Percentiles rank a stretch among this genome's conserved stretches.
Conservation (phyloP, 164 flowering plant species). For the Stephania cephalantha region DNA sequence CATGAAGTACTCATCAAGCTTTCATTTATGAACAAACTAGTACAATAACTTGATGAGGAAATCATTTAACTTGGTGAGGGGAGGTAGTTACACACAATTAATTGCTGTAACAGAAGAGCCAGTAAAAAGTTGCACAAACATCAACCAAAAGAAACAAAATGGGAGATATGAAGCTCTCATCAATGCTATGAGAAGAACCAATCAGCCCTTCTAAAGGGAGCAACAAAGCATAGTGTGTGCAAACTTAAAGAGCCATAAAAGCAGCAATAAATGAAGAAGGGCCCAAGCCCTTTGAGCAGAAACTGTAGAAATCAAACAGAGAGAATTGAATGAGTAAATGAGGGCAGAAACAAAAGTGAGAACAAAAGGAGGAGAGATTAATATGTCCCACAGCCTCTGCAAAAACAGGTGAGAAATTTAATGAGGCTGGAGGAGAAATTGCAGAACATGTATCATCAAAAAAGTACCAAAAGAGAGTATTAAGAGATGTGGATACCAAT, state of each 20-base stretch:
- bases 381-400: slow-evolving; percentile 7
- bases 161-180: slow-evolving; percentile 22
- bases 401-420: slow-evolving; percentile 12
- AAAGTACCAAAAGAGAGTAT: slow-evolving; percentile 4
- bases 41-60: neutral
- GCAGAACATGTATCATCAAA: neutral
- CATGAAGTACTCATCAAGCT: slow-evolving; percentile 1
- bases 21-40: neutral
- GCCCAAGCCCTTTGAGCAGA: slow-evolving; percentile 11
- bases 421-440: slow-evolving; percentile 7
- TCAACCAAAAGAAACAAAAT: slow-evolving; percentile 10
- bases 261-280: slow-evolving; percentile 23
- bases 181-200: slow-evolving; percentile 24
- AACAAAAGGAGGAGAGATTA: slow-evolving; percentile 5
- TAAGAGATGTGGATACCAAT: neutral
- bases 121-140: neutral
- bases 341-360: neutral
- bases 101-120: slow-evolving; percentile 18
- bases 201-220: slow-evolving; percentile 17
- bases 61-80: slow-evolving; percentile 15
- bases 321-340: neutral
- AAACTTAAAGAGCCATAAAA: slow-evolving; percentile 14
- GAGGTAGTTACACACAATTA: slow-evolving; percentile 41
- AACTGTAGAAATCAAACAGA: slow-evolving; percentile 10
- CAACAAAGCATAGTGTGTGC: slow-evolving; percentile 17